These are phyloP conservation scores for Craterostigma plantagineum DNA, from an alignment of 257 asterid genomes.

Conservation along the genomic window DNA sequence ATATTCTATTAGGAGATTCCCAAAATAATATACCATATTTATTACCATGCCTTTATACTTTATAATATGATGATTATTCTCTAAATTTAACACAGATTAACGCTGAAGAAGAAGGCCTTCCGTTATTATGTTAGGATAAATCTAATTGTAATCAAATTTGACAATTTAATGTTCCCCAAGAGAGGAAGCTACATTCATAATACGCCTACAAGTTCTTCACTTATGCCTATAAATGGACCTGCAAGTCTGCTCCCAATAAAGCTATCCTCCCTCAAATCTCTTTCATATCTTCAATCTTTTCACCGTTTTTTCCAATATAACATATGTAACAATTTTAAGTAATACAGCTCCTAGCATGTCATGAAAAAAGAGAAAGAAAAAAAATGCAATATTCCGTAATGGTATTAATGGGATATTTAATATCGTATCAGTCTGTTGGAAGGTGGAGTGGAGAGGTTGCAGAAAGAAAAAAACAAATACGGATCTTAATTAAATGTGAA, in stretches of 20 bases:
- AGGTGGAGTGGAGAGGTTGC: no score
- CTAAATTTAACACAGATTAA: no score
- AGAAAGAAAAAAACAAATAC: not conserved
- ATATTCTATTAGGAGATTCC: no score
- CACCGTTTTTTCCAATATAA: constrained; percentile 33
- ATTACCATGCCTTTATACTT: no score
- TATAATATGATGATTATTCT: no score
- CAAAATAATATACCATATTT: no score
- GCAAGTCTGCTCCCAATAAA: constrained; percentile 31
- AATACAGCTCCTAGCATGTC: constrained; percentile 1
- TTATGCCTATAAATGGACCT: constrained; percentile 27
- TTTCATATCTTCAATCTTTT: constrained; percentile 39
- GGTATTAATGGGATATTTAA: no score
- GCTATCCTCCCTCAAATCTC: constrained; percentile 16
- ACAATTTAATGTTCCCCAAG: constrained; percentile 1
- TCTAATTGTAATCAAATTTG: no score
- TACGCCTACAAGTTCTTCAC: constrained; percentile 8
- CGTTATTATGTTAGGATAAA: no score
- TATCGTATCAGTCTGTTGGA: no score
- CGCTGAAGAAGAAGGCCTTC: no score
- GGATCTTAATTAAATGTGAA: not conserved
- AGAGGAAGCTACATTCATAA: constrained; percentile 7
- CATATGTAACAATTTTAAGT: constrained; percentile 9
- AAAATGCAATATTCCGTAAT: not conserved
- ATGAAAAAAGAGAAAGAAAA: constrained; percentile 1